Percentiles rank a stretch among this genome's conserved stretches.
These are phyloP conservation scores for Lachancea kluyveri DNA, from an alignment of 805 yeast species.

Conservation along the genomic window DNA sequence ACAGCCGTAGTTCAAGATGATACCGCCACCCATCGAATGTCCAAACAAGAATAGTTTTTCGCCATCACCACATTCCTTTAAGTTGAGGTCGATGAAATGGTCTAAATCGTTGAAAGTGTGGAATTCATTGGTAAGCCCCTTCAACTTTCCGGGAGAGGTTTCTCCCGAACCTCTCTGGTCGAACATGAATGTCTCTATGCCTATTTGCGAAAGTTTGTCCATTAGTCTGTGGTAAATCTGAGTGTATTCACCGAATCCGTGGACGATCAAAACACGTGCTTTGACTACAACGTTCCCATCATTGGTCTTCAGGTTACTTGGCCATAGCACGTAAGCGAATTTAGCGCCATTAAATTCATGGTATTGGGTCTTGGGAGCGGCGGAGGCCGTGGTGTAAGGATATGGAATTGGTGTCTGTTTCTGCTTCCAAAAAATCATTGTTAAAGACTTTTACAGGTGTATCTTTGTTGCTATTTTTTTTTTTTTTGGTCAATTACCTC, in stretches of 20 bases:
- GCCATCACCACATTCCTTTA: constrained; percentile 15
- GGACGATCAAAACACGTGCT: constrained; percentile 57
- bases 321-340: constrained; percentile 28
- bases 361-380: constrained; percentile 18
- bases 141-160: constrained; percentile 47
- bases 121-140: constrained; percentile 52
- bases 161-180: constrained; percentile 75
- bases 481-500: no score
- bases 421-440: no score
- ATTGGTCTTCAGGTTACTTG: constrained; percentile 7
- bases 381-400: constrained; percentile 21
- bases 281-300: constrained; percentile 18
- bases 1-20: constrained; percentile 55
- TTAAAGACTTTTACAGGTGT: no score
- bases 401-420: constrained; percentile 9
- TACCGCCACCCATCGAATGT: constrained; percentile 82
- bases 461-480: no score
- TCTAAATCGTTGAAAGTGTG: constrained; percentile 56
- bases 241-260: constrained; percentile 65
- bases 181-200: constrained; percentile 62
- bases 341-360: constrained; percentile 24
- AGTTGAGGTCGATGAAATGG: constrained; percentile 34
- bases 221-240: constrained; percentile 43
- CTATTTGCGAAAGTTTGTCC: constrained; percentile 45
- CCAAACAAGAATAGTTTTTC: constrained; percentile 47